A percentile compares a stretch with the other conserved stretches of the same genome.
These are phyloP conservation scores for Athelia psychrophila DNA, from an alignment of 1,284 basidiomycete species.

Conservation along the genomic window DNA sequence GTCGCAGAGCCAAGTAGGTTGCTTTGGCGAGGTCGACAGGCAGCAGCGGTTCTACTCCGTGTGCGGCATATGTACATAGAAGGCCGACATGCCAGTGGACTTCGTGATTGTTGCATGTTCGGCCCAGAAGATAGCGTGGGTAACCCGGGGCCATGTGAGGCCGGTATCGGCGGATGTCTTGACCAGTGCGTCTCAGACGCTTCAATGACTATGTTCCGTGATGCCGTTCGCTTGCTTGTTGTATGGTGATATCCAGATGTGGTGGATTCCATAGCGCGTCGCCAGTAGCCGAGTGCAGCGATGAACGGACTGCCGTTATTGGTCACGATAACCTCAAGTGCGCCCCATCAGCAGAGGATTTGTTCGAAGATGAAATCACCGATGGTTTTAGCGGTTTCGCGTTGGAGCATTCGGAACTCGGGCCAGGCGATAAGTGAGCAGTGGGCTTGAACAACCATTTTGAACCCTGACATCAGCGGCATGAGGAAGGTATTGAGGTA, in stretches of 20 bases:
- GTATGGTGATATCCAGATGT: constrained; percentile 42
- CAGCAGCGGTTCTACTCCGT: constrained; percentile 34
- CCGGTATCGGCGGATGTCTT: constrained; percentile 33
- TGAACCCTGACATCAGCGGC: constrained; percentile 19
- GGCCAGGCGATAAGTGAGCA: constrained; percentile 19
- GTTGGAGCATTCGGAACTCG: constrained; percentile 14
- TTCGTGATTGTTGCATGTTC: constrained; percentile 31
- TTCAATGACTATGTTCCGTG: constrained; percentile 33
- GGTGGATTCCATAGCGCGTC: constrained; percentile 29
- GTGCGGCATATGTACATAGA: constrained; percentile 31
- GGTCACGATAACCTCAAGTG: constrained; percentile 21
- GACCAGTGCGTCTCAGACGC: constrained; percentile 31
- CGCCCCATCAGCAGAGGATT: constrained; percentile 24
- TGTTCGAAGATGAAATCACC: constrained; percentile 24
- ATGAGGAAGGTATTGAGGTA: constrained; percentile 31
- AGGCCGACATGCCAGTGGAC: constrained; percentile 31
- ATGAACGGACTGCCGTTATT: constrained; percentile 33
- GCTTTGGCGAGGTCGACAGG: constrained; percentile 39
- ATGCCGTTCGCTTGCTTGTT: constrained; percentile 40
- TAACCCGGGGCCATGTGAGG: constrained; percentile 23
- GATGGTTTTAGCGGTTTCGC: constrained; percentile 14
- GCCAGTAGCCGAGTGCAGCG: constrained; percentile 25
- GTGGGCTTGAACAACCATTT: constrained; percentile 20
- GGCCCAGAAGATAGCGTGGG: constrained; percentile 36
- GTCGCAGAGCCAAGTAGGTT: constrained; percentile 27